Base-by-base conservation (phyloP, 2,329 filamentous ascomycete species). In the Colletotrichum salicis region DNA sequence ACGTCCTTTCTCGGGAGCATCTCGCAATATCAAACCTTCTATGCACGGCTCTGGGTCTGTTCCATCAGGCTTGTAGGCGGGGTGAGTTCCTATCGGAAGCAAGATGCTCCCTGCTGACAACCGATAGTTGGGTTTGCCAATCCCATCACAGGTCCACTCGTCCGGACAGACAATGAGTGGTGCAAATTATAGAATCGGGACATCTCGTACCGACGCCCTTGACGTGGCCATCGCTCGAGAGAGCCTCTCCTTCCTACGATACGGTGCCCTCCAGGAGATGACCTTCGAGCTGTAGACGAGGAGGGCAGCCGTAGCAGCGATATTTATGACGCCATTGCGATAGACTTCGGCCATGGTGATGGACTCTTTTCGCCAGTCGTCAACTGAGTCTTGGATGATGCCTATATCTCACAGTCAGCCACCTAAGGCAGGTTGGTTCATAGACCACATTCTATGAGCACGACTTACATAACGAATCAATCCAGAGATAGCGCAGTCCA, bases 391-490 rank as follows among this genome's bases (percentile, higher is more conserved):
- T 31, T 51, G 27, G 15, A 61, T 33, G 3, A 51, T 61, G 5
- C 54, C 54, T 33, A n/a, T 15, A 15, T 27, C 5, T n/a, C 15
- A 3, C 15, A 19, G 24, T 56, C 6, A 24, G n/a, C 5, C 2
- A 13, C n/a, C n/a, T n/a, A n/a, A n/a, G n/a, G n/a, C n/a, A n/a
- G n/a, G n/a, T 12, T 6, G 27, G 6, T 31, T 22, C 27, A 27
- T 56, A 2, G 2, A 15, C 15, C 27, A 15, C 4, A 56, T 7
- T 67, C 56, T 13, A 55, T 54, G 6, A 70, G 22, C 13, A 66
- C 60, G 24, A 27, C n/a, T 54, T 27, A 54, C 70, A 69, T 1
- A 72, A 55, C 1, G 64, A 61, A 29, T 72, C 70, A 5, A 72
- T 64, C 70, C 70, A 72, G 22, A 69, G 29, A 33, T 64, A 72